Evolutionary conservation across 2,329 filamentous ascomycete genomes (phyloP), one percentile per base, ranked within the genome.

Genomic region (Claviceps arundinis): DNA sequence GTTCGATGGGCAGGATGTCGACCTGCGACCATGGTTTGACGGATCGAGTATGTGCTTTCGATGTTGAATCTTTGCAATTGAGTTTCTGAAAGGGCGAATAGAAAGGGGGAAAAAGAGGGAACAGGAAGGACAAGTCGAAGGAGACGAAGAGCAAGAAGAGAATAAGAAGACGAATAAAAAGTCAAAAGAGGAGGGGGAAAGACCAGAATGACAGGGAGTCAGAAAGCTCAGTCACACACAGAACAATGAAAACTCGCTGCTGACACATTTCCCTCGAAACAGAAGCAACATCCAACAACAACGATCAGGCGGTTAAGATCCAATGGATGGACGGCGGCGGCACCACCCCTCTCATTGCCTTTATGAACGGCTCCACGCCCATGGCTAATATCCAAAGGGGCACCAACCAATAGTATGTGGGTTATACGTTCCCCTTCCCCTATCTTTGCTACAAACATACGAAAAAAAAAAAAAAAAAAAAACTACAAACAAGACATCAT

Each of bases 251-350:
- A 1, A 6, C 24, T 24, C 24, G 24, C 30, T 34, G 30, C 30
- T 34, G 30, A 34, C 30, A 34, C 9, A 34, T 34, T 34, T 34
- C 30, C 9, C 30, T 34, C 9, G 9, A 11, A 42, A 43, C 41
- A 43, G 58, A 53, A 26, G 56, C 57, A 8, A 61, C 61, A 9
- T 61, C 64, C 13, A 65, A 64, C 41, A 46, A 62, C 11, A 64
- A 65, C 24, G 60, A 61, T 44, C 51, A 54, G 49, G 54, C 61
- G 3, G 56, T 59, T 9, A 55, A 52, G 5, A 55, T 64, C 24
- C 51, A 64, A 56, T 66, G 62, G 62, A 53, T 65, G 5, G 62
- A 65, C 51, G 63, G 60, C n/a, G 64, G 64, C 17, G 62, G 59
- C 16, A 53, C 56, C 2, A 48, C 38, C 9, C 64, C 64, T 2